These are phyloP conservation scores for Aristolochia californica DNA, from an alignment of 164 flowering plant species.

Conservation along the genomic window DNA sequence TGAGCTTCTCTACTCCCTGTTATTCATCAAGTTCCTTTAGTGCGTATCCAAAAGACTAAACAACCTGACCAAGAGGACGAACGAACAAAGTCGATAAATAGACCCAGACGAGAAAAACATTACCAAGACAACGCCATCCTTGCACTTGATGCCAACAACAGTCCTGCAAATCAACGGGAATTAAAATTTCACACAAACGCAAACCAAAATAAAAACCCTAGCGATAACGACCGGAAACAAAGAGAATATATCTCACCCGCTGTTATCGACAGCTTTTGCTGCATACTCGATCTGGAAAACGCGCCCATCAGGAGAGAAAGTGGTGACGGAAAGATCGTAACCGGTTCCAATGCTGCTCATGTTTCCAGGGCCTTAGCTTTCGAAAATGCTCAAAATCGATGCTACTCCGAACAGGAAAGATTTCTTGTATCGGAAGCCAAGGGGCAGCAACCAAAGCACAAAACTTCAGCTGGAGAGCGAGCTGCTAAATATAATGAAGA, in stretches of 20 bases:
- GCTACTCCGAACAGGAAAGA: neutral
- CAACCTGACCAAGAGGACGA: neutral
- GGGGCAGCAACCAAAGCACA: neutral
- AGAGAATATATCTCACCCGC: constrained; percentile 42
- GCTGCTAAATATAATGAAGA: neutral
- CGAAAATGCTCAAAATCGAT: neutral
- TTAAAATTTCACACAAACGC: neutral
- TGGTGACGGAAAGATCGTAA: constrained; percentile 93
- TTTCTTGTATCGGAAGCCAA: constrained; percentile 12
- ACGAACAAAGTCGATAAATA: neutral
- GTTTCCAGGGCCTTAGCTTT: constrained; percentile 3
- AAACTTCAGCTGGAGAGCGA: neutral
- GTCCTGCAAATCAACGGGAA: constrained; percentile 35
- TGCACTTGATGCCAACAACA: constrained; percentile 82
- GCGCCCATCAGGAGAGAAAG: constrained; percentile 97
- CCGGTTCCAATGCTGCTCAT: constrained; percentile 98
- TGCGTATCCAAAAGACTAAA: neutral
- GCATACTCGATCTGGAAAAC: constrained; percentile 99
- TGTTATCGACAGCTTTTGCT: constrained; percentile 94
- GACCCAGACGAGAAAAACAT: neutral
- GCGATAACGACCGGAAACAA: neutral
- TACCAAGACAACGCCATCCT: constrained; percentile 79
- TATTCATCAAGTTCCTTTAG: neutral
- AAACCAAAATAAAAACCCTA: neutral
- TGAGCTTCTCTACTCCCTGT: constrained; percentile 93